Evolutionary conservation across 257 asterid species (phyloP), one percentile per base, ranked within the genome.

Genomic region (Nyctanthes arbortristis): DNA sequence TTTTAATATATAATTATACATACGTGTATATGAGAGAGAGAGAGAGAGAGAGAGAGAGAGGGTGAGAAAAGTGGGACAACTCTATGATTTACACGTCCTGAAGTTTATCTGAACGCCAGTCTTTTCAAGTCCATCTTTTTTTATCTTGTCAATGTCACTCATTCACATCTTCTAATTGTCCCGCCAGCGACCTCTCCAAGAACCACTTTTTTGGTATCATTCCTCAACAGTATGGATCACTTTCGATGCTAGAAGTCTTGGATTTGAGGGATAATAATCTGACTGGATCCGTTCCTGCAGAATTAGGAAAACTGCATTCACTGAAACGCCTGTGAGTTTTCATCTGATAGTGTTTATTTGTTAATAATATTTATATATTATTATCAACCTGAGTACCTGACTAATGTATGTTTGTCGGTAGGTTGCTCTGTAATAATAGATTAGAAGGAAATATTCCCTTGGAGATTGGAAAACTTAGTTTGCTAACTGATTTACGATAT

Each of bases 391-490:
- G n/a, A n/a, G n/a, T n/a, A n/a, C n/a, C n/a, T 66, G 2, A 31
- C 75, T 80, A 67, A 69, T 52, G 28, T 78, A 3, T 31, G 29
- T 63, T 62, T 70, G 49, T 67, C 66, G 4, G 69, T 84, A 94
- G 99, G 86, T 72, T 91, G 79, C 91, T 94, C 39, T 79, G 81
- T 64, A 81, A 83, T 70, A 94, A 94, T 72, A 86, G 73, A 73
- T 84, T 91, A 36, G 89, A 84, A 82, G 96, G 95, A 58, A 77
- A 76, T 37, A 80, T 86, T 52, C 97, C 99, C n/a, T 75, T 73
- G 73, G 96, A 79, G 83, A 82, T 91, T 76, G 82, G 81, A 76
- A 87, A 76, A 76, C 92, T 93, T 63, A 66, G 76, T 77, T 77
- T 72, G 73, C 89, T 89, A 45, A 79, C 79, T 54, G 85, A 89